phyloP scores from a whole-genome alignment of 2,329 filamentous ascomycete species.

The Pseudogymnoascus sp. region DNA sequence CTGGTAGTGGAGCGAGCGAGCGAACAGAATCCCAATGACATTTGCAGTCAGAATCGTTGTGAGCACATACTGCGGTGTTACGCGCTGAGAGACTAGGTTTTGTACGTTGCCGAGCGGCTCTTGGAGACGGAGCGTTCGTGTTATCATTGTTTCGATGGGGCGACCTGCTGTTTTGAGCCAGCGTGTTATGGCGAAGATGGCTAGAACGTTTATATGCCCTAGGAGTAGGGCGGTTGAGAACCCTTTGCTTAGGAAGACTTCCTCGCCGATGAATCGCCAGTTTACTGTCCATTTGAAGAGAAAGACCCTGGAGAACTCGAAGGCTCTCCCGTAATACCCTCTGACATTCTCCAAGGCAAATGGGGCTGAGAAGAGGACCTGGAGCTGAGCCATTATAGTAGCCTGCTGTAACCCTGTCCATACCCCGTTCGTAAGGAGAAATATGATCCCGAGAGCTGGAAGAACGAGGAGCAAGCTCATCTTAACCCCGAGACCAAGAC shows the following conservation, averaged over 20 bases:
- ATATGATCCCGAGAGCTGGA: conserved; percentile 69
- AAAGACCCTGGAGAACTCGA: conserved; percentile 86
- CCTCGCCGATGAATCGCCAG: conserved; percentile 90
- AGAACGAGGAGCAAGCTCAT: conserved; percentile 83
- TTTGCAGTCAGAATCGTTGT: conserved; percentile 55
- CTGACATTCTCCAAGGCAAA: conserved; percentile 59
- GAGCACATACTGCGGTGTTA: conserved; percentile 54
- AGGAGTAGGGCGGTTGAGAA: conserved; percentile 52
- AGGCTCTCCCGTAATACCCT: conserved; percentile 74
- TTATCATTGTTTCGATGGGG: conserved; percentile 38
- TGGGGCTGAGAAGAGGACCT: conserved; percentile 58
- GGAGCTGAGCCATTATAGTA: conserved; percentile 66
- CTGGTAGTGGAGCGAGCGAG: conserved; percentile 65
- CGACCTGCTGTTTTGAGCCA: conserved; percentile 54
- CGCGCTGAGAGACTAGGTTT: conserved; percentile 38
- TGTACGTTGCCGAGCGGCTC: conserved; percentile 34
- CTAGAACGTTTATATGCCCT: conserved; percentile 47
- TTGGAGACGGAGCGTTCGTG: conserved; percentile 22
- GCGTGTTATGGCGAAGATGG: conserved; percentile 46
- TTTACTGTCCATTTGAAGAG: conserved; percentile 99
- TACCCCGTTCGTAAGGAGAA: conserved; percentile 67
- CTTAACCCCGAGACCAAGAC: conserved; percentile 79
- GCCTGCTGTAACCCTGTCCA: conserved; percentile 58
- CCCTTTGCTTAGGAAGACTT: conserved; percentile 61
- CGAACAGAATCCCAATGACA: conserved; percentile 61